A percentile compares a stretch with the other conserved stretches of the same genome.
These are phyloP conservation scores for Geranium rotundifolium DNA, from an alignment of 345 rosid species.

Conservation along the genomic window DNA sequence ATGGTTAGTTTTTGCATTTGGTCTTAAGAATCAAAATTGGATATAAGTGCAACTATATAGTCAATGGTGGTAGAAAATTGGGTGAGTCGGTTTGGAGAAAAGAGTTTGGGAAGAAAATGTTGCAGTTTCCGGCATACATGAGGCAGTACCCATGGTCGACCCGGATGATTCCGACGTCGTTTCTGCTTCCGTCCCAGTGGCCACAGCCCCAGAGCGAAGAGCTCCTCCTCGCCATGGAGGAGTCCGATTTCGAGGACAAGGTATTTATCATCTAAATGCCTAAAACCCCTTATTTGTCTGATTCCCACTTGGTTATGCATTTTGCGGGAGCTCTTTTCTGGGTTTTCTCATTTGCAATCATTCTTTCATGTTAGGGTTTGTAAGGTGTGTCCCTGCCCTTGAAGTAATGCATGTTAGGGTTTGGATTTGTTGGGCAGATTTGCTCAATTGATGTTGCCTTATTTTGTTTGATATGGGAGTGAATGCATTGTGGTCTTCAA, in stretches of 20 bases:
- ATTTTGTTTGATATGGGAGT: too few species aligned
- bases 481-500: too few species aligned
- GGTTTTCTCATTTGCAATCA: not conserved
- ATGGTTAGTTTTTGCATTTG: too few species aligned
- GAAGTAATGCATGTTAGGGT: not conserved
- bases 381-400: too few species aligned
- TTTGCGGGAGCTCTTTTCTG: not conserved
- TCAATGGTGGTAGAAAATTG: too few species aligned
- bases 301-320: not conserved
- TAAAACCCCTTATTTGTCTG: not conserved
- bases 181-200: conserved; percentile 60
- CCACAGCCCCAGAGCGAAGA: conserved; percentile 70
- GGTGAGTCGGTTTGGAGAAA: not conserved
- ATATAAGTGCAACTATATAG: too few species aligned
- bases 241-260: conserved; percentile 69
- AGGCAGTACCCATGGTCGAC: conserved; percentile 54
- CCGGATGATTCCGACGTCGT: conserved; percentile 51
- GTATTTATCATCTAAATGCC: conserved; percentile 12
- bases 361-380: not conserved
- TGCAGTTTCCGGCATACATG: conserved; percentile 84
- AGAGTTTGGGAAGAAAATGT: conserved; percentile 26
- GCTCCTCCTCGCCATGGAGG: conserved; percentile 81
- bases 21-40: too few species aligned
- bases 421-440: too few species aligned
- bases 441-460: too few species aligned